Evolutionary conservation across 306 rosid species (phyloP).

Genomic region (Citrullus colocynthis): DNA sequence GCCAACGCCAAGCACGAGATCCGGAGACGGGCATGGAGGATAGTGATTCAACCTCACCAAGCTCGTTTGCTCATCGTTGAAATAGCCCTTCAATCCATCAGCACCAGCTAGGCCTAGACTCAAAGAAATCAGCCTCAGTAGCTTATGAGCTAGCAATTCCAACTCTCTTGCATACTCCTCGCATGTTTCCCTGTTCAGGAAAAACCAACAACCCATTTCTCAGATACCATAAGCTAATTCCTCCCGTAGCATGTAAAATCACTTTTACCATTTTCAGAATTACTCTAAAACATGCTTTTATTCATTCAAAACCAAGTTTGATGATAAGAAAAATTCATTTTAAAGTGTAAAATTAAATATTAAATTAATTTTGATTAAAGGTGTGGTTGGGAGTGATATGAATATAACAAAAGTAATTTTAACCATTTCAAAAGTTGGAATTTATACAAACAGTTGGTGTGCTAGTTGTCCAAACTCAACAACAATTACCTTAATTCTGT

Average conservation of each 20-base stretch:
- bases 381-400: no score
- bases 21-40: slow-evolving; percentile 64
- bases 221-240: background rate
- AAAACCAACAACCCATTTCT: background rate
- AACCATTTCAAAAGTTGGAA: no score
- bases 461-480: background rate
- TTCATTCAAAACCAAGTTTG: no score
- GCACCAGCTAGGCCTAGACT: slow-evolving; percentile 39
- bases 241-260: background rate
- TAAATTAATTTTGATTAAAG: no score
- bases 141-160: slow-evolving; percentile 46
- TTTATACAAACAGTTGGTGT: background rate
- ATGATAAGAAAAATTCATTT: no score
- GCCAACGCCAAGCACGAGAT: slow-evolving; percentile 73
- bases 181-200: slow-evolving; percentile 38
- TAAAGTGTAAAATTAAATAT: no score
- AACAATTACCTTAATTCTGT: background rate
- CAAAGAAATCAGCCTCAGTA: slow-evolving; percentile 41
- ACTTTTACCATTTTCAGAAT: no score
- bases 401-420: no score
- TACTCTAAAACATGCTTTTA: no score
- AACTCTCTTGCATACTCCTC: slow-evolving; percentile 42
- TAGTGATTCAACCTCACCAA: slow-evolving; percentile 46
- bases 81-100: slow-evolving; percentile 27
- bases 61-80: slow-evolving; percentile 41